These are phyloP conservation scores for Didymella lethalis DNA, from an alignment of 2,329 filamentous ascomycete genomes.

Conservation along the genomic window DNA sequence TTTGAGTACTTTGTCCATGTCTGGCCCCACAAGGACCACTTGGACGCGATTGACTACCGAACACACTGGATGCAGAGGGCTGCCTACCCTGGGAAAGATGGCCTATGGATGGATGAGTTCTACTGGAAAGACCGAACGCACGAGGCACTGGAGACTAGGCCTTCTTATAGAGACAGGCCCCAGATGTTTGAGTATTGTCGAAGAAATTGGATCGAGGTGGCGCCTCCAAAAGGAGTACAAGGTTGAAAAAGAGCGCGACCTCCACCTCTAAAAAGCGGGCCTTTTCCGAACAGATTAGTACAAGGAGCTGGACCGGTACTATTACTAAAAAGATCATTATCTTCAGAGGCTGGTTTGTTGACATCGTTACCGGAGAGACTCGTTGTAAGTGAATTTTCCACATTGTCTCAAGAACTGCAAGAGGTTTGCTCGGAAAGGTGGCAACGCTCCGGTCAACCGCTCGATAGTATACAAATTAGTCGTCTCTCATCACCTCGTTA, in stretches of 20 bases:
- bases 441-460: background rate
- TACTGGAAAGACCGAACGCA: background rate
- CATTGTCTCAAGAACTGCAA: background rate
- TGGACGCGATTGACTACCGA: background rate
- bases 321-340: too few species aligned
- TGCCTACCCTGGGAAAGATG: too few species aligned
- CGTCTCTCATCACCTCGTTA: slow-evolving; percentile 6
- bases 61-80: too few species aligned
- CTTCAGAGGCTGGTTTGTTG: too few species aligned
- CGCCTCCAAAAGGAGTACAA: too few species aligned
- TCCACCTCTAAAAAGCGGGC: too few species aligned
- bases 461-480: slow-evolving; percentile 3
- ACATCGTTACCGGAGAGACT: too few species aligned
- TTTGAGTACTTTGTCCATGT: background rate
- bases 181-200: background rate
- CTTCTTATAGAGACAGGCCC: background rate
- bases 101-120: too few species aligned
- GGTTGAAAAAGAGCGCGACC: too few species aligned
- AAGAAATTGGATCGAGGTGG: too few species aligned
- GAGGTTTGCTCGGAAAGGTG: background rate
- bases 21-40: background rate
- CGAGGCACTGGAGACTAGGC: background rate
- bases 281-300: too few species aligned
- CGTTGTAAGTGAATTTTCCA: background rate
- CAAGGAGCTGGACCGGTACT: too few species aligned